Base-by-base conservation (phyloP, 2,329 filamentous ascomycete genomes). In the Pseudogymnoascus pannorum region DNA sequence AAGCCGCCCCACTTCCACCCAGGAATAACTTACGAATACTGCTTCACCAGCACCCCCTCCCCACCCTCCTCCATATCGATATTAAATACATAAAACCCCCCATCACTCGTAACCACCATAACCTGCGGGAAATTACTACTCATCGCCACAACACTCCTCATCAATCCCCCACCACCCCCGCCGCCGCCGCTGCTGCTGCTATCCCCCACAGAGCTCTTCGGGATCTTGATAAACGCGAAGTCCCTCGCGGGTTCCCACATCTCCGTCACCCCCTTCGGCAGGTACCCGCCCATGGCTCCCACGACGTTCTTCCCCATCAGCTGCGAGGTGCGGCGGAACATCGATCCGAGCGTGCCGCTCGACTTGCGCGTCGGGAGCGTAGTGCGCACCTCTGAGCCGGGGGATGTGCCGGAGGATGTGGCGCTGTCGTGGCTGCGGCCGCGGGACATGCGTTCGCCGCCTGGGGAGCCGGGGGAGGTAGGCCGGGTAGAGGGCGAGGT, bases 21-120 rank as follows among this genome's bases (percentile, higher is more conserved):
- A 11, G 40, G 40, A 5, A 44, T 2, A 44, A 81, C 92, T 81
- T 78, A 96, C 91, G 91, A 95, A 73, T 92, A 96, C 72, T 96
- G 91, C 73, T 95, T 95, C 59, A 92, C 87, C 68, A 99, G 76
- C 57, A 89, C 90, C 0, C 94, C 94, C 75, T 99, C 94, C 22
- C 94, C 94, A 16, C 94, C 94, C 64, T 90, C 89, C 68, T 96
- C 92, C 78, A 99, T 84, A 72, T 99, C 92, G 60, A 99, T 92
- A 66, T 91, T 93, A 75, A 93, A 99, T 29, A 97, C 88, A 68
- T 94, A 96, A 71, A 97, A 97, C 22, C 88, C 88, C 8, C 94
- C 94, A 72, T 99, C 94, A 68, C 89, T 97, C 0, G 94, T 99
- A 12, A 97, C 92, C 0, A 97, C 91, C 92, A 99, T 97, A 57